Conservation (phyloP, 768 basidiomycete species). For the Pilatotrama ljubarskyi region DNA sequence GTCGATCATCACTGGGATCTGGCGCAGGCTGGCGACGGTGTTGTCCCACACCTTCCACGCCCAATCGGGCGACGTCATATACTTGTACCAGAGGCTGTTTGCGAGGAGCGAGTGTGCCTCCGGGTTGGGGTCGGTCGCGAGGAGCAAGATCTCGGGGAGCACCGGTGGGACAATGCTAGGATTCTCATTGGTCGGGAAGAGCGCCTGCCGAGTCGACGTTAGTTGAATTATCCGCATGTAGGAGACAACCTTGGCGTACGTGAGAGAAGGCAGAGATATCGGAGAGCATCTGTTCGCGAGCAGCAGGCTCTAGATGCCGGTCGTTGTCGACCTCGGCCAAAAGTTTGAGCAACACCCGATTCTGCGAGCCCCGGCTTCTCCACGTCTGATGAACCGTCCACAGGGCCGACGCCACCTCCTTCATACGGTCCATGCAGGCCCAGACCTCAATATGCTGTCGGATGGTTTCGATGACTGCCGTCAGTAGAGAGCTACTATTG, state of each 20-base stretch:
- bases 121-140: slow-evolving; percentile 57
- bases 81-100: slow-evolving; percentile 81
- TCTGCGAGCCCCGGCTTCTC: slow-evolving; percentile 65
- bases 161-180: slow-evolving; percentile 38
- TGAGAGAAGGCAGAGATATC: slow-evolving; percentile 64
- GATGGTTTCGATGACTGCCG: slow-evolving; percentile 69
- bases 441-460: slow-evolving; percentile 71
- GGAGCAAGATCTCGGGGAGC: slow-evolving; percentile 64
- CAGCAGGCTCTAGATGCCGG: slow-evolving; percentile 50
- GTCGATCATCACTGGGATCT: slow-evolving; percentile 57
- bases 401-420: slow-evolving; percentile 56
- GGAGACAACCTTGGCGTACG: slow-evolving; percentile 39
- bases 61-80: slow-evolving; percentile 71
- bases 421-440: slow-evolving; percentile 71
- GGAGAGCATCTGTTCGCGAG: slow-evolving; percentile 58
- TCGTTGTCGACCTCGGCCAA: slow-evolving; percentile 67
- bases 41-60: slow-evolving; percentile 87
- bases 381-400: slow-evolving; percentile 62
- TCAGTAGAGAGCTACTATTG: slow-evolving; percentile 51
- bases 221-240: neutral
- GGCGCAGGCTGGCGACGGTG: slow-evolving; percentile 70
- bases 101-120: slow-evolving; percentile 72
- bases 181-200: slow-evolving; percentile 39
- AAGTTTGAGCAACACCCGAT: slow-evolving; percentile 60
- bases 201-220: slow-evolving; percentile 33